Percentiles rank a stretch among this genome's conserved stretches.
Evolutionary conservation across 73 alveolate species (phyloP).

Genomic region (Loxodes magnus): DNA sequence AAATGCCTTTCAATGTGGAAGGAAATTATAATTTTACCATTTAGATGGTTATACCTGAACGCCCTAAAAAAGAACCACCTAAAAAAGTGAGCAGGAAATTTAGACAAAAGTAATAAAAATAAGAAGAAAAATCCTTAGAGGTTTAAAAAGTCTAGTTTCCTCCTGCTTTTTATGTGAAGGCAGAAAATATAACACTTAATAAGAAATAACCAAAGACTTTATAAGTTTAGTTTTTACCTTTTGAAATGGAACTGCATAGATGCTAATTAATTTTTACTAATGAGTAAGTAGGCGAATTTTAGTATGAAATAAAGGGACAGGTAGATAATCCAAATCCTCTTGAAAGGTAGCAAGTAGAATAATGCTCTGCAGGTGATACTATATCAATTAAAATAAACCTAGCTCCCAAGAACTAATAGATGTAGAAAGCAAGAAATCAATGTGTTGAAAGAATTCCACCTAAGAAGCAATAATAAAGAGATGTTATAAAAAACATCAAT

Average conservation of each 20-base stretch:
- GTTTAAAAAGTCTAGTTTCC: constrained; percentile 26
- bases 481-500: too few species aligned
- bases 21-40: constrained; percentile 22
- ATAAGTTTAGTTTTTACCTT: constrained; percentile 78
- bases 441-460: constrained; percentile 56
- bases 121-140: constrained; percentile 9
- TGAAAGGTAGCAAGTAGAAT: constrained; percentile 48
- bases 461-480: too few species aligned
- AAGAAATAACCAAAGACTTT: constrained; percentile 59
- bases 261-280: constrained; percentile 85
- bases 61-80: constrained; percentile 10
- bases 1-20: constrained; percentile 17
- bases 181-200: constrained; percentile 46
- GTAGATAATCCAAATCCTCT: constrained; percentile 84
- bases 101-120: too few species aligned
- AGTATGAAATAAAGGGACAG: constrained; percentile 88
- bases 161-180: constrained; percentile 48
- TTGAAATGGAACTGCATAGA: constrained; percentile 82
- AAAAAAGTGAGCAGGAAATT: constrained; percentile 16
- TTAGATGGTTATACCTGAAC: constrained; percentile 17
- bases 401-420: constrained; percentile 30
- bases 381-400: constrained; percentile 28
- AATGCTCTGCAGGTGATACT: constrained; percentile 74
- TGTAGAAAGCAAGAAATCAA: constrained; percentile 47
- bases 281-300: constrained; percentile 92